Evolutionary conservation across 768 basidiomycete species (phyloP).

Genomic region (Termitomyces titanicus): DNA sequence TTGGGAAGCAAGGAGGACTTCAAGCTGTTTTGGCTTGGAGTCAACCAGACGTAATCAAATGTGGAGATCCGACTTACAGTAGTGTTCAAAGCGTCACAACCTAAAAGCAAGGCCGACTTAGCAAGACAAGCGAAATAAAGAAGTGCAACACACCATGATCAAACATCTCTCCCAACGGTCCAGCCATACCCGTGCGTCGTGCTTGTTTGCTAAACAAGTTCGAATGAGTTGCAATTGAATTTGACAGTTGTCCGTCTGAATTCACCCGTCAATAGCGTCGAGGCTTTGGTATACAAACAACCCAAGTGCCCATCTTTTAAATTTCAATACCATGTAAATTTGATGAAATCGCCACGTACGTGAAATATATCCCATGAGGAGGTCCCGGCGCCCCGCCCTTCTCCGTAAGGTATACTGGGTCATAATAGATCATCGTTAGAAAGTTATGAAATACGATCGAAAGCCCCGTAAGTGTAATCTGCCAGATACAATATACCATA

Average conservation of each 20-base stretch:
- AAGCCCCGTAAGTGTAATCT: slow-evolving; percentile 92
- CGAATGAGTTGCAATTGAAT: slow-evolving; percentile 4
- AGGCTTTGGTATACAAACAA: slow-evolving; percentile 90
- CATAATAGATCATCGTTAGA: slow-evolving; percentile 75
- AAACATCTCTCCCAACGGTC: slow-evolving; percentile 96
- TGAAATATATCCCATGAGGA: slow-evolving; percentile 89
- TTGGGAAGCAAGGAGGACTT: slow-evolving; percentile 75
- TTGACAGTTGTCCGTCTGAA: slow-evolving; percentile 6
- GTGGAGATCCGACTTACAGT: slow-evolving; percentile 47
- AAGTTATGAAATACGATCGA: slow-evolving; percentile 82
- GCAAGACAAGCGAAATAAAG: not conserved
- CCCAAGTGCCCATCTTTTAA: slow-evolving; percentile 69
- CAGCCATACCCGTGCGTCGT: slow-evolving; percentile 93
- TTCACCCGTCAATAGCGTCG: slow-evolving; percentile 85
- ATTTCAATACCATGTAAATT: not conserved
- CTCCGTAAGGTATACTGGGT: slow-evolving; percentile 71
- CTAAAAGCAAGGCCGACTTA: slow-evolving; percentile 30
- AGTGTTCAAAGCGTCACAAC: slow-evolving; percentile 93
- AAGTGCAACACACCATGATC: slow-evolving; percentile 71
- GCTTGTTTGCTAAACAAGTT: slow-evolving; percentile 77
- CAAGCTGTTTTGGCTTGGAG: slow-evolving; percentile 50
- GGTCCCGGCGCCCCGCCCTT: slow-evolving; percentile 58
- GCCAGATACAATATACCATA: not conserved
- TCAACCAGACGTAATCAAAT: not conserved
- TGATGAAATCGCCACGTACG: slow-evolving; percentile 43